Base-by-base conservation (phyloP, 345 rosid species). In the Jatropha curcas region DNA sequence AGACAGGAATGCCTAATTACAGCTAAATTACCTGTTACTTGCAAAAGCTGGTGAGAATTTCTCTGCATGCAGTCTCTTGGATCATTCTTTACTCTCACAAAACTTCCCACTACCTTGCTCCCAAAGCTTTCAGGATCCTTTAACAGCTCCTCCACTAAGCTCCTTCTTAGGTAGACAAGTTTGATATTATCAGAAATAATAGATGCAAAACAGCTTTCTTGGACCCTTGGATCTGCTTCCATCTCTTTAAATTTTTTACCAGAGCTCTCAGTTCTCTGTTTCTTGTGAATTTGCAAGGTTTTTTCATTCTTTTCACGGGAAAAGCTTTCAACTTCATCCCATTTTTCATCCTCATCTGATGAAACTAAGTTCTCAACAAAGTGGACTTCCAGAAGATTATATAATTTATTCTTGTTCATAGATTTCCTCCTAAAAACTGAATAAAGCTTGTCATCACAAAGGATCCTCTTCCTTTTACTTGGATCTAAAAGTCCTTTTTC, bases 81-180 rank as follows among this genome's bases (percentile, higher is more conserved):
- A 50, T 69, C 81, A 67, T 70, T 77, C 80, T 76, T 88, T 37
- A 88, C 85, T 82, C 82, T 86, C 79, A 88, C 86, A 79, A 86
- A 88, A 78, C 86, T 74, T 72, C 88, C 90, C 51, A 84, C 71
- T 41, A 86, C 79, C 75, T 88, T 86, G n/a, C 57, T 76, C 63
- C 58, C 84, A 60, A 81, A 78, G 11, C 60, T 67, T 27, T 77
- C 83, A 6, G 66, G 57, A 50, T 85, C 83, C 71, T 76, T 78
- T 64, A 53, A 20, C 24, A 88, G 50, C 76, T 80, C 81, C 72
- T 73, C 53, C 52, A 86, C 68, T 48, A 88, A 79, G 84, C 87
- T 77, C 73, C 62, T 88, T 65, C 87, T 82, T 46, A 88, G 72
- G 82, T 88, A 86, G 67, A 86, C 82, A 77, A 63, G 85, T 74